phyloP scores from a whole-genome alignment of 1,139 yeast genomes.

The Kodamaea suecica region DNA sequence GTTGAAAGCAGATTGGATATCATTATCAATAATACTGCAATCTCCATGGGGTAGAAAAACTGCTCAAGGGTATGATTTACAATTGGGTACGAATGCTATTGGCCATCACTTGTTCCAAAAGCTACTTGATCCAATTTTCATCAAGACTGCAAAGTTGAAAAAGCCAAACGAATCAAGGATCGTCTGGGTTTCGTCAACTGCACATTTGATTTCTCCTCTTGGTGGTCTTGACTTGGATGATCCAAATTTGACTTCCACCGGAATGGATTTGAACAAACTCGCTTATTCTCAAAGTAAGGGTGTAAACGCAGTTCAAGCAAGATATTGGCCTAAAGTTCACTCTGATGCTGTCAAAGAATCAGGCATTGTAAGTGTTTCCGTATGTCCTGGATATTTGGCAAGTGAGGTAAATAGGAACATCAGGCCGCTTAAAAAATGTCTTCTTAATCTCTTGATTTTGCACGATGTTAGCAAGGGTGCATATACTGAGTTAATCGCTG shows the following conservation, averaged over 20 bases:
- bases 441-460: background rate
- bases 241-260: constrained; percentile 18
- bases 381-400: constrained; percentile 47
- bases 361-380: constrained; percentile 31
- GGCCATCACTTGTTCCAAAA: constrained; percentile 49
- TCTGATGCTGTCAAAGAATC: constrained; percentile 16
- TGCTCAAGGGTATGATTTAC: constrained; percentile 42
- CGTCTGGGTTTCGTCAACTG: constrained; percentile 46
- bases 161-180: constrained; percentile 26
- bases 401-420: constrained; percentile 39
- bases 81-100: constrained; percentile 48
- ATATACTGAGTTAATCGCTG: constrained; percentile 21
- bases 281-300: constrained; percentile 50
- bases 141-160: constrained; percentile 24
- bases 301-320: constrained; percentile 38
- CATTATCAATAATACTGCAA: constrained; percentile 48
- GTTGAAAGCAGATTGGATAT: constrained; percentile 32
- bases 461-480: constrained; percentile 15
- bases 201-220: constrained; percentile 34
- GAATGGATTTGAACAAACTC: constrained; percentile 3
- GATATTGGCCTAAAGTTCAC: constrained; percentile 37
- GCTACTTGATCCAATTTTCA: constrained; percentile 40
- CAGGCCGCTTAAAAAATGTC: background rate
- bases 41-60: constrained; percentile 18
- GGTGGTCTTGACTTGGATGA: constrained; percentile 43